These are phyloP conservation scores for Parasitella parasitica DNA, from an alignment of 371 early-diverging fungal species.

Conservation along the genomic window DNA sequence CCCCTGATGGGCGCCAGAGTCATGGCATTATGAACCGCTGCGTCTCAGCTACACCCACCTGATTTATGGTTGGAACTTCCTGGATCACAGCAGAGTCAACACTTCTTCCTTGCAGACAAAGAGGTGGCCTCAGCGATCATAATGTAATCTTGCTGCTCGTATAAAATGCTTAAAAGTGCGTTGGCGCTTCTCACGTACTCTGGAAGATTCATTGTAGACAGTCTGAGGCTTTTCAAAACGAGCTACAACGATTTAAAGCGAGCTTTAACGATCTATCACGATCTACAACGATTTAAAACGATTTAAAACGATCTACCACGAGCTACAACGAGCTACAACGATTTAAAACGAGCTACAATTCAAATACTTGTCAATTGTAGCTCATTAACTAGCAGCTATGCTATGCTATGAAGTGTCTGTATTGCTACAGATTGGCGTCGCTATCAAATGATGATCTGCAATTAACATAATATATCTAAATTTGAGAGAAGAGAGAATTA, in stretches of 20 bases:
- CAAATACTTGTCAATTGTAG: conserved; percentile 1
- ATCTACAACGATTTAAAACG: not conserved
- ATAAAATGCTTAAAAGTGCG: not conserved
- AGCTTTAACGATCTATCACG: not conserved
- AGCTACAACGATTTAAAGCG: not conserved
- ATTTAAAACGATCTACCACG: not conserved
- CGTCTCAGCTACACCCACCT: not conserved
- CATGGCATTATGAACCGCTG: not conserved
- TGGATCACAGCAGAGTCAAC: not conserved
- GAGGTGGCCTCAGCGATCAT: not conserved
- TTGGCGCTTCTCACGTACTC: conserved; percentile 1
- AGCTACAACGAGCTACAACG: not conserved
- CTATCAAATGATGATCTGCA: not conserved
- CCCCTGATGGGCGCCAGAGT: not conserved
- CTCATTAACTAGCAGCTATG: not conserved
- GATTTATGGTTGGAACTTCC: not conserved
- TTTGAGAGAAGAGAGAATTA: not conserved
- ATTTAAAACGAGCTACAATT: not conserved
- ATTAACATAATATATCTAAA: not conserved
- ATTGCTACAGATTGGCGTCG: not conserved
- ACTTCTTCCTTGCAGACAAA: not conserved
- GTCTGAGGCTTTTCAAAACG: conserved; percentile 1
- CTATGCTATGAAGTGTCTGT: not conserved
- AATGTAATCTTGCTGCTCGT: not conserved
- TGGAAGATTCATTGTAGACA: not conserved